phyloP scores from a whole-genome alignment of 2,329 filamentous ascomycete species.

The Didymosphaeria variabile region DNA sequence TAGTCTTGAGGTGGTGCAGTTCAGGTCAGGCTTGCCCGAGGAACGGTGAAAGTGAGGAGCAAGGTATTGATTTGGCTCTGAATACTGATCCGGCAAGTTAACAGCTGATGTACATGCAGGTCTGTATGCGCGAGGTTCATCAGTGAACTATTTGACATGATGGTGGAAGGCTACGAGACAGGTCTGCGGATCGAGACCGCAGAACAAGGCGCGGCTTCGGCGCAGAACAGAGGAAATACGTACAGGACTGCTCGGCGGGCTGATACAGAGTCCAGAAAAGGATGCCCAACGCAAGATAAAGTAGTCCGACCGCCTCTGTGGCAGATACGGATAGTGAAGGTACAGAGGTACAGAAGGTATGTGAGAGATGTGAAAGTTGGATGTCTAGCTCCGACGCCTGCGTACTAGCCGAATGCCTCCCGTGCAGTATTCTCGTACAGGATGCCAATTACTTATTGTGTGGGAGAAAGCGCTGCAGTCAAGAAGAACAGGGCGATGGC shows the following conservation, averaged over 20 bases:
- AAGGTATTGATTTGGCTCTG: conserved; percentile 50
- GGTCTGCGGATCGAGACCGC: conserved; percentile 22
- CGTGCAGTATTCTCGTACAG: background rate
- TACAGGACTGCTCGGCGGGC: conserved; percentile 49
- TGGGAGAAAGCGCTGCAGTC: background rate
- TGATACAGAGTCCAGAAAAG: conserved; percentile 43
- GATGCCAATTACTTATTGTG: background rate
- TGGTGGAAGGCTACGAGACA: conserved; percentile 21
- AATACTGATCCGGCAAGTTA: conserved; percentile 48
- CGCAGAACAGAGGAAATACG: conserved; percentile 50
- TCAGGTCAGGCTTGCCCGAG: conserved; percentile 22
- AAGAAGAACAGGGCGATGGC: background rate
- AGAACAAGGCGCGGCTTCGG: conserved; percentile 27
- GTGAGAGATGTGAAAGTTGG: conserved; percentile 41
- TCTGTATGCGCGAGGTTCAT: conserved; percentile 46
- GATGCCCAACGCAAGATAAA: conserved; percentile 42
- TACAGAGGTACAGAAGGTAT: conserved; percentile 40
- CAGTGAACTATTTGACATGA: conserved; percentile 44
- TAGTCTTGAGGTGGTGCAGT: conserved; percentile 24
- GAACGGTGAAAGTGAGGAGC: conserved; percentile 27
- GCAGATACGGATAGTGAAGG: conserved; percentile 50
- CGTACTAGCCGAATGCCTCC: conserved; percentile 18
- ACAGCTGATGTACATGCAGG: conserved; percentile 49
- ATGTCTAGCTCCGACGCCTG: conserved; percentile 32
- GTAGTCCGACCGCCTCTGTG: conserved; percentile 50